Base-by-base conservation (phyloP, 2,329 filamentous ascomycete genomes). In the Neofusicoccum laricinum region DNA sequence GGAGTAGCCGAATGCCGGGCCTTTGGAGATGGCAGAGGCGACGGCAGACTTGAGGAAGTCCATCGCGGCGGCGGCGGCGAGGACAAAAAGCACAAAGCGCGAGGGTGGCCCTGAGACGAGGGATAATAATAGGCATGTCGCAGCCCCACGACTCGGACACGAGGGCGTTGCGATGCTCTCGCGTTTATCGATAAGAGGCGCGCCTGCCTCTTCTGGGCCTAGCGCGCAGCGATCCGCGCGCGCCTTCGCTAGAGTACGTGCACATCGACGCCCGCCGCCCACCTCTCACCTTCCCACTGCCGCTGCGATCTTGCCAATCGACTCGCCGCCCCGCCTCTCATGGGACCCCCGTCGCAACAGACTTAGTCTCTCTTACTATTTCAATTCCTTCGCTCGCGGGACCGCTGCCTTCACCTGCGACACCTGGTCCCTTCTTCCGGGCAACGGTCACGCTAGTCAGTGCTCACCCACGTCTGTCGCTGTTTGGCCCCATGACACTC, bases 41-140 rank as follows among this genome's bases (percentile, higher is more conserved):
- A 98, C 93, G 61, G 95, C 95, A 67, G 93, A 98, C 80, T 98
- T 98, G 75, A 99, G 86, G 74, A 98, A 98, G 77, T 99, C 93
- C 95, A 99, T 99, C 10, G 32, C 40, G 55, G 12, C 25, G 25
- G n/a, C 43, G 53, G 53, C 53, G 53, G 34, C 36, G 38, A 32
- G 40, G 14, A 15, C 40, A 32, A 34, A 19, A 30, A 46, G 49
- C 40, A 17, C 12, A 8, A 21, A 15, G 40, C 61, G 14, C 6
- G 45, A 40, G 19, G 62, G 14, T 8, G 51, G 48, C 32, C 50
- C 32, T 30, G 43, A 48, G 45, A 48, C 32, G 51, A 59, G 41
- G 41, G 55, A 59, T 34, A 36, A 34, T 36, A 46, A 45, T 46
- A 21, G 53, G 38, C 40, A 41, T 14, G 34, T 41, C 12, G 51